phyloP scores from a whole-genome alignment of 140 eudicot genomes.

The Ambrosia hybrid region DNA sequence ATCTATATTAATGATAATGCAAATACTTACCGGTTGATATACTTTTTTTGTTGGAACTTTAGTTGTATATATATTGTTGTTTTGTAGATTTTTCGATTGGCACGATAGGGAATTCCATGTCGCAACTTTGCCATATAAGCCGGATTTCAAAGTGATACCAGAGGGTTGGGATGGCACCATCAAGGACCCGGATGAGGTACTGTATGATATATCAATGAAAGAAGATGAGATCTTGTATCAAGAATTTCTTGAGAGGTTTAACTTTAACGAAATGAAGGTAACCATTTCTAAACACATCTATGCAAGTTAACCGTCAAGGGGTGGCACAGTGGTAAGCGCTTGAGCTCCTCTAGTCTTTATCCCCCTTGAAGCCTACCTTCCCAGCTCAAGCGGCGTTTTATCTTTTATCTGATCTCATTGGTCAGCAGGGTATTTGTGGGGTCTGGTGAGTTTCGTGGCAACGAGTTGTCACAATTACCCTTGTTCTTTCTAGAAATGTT shows the following conservation, averaged over 20 bases:
- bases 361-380: no score
- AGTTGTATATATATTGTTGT: background rate
- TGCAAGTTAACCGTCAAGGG: background rate
- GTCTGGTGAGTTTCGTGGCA: no score
- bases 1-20: no score
- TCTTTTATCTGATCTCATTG: no score
- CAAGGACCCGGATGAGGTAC: slow-evolving; percentile 95
- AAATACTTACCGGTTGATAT: no score
- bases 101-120: slow-evolving; percentile 97
- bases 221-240: slow-evolving; percentile 85
- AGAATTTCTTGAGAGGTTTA: slow-evolving; percentile 78
- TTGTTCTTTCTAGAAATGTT: background rate
- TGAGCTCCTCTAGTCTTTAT: no score
- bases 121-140: slow-evolving; percentile 80
- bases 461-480: no score
- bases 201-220: slow-evolving; percentile 90
- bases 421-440: no score
- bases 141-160: slow-evolving; percentile 95
- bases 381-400: no score
- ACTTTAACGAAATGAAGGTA: slow-evolving; percentile 92
- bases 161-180: slow-evolving; percentile 99
- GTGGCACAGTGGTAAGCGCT: no score
- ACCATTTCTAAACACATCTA: background rate
- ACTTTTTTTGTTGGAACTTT: background rate
- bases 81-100: slow-evolving; percentile 66